Evolutionary conservation across 129 eudicot genomes (phyloP).

Genomic region (Oenanthe sinensis): DNA sequence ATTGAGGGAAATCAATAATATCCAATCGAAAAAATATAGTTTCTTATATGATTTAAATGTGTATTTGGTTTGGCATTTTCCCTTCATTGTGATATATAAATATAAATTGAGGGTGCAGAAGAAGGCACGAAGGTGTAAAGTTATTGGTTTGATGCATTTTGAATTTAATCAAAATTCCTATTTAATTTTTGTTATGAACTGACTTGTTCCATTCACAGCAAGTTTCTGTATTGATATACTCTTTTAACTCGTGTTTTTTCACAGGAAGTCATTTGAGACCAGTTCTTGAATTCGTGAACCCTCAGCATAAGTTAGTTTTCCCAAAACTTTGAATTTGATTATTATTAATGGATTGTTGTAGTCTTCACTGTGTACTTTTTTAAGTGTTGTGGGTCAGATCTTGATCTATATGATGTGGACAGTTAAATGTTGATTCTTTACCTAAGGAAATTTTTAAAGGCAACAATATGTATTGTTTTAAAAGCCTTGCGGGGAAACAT

Average conservation of each 20-base stretch:
- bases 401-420: background rate
- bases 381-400: background rate
- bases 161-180: no score
- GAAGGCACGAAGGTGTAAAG: background rate
- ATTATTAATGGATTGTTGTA: slow-evolving; percentile 4
- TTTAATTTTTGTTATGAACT: no score
- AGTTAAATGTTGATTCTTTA: background rate
- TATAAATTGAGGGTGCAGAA: background rate
- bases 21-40: background rate
- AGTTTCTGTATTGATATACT: background rate
- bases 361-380: background rate
- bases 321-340: slow-evolving; percentile 14
- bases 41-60: background rate
- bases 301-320: slow-evolving; percentile 77
- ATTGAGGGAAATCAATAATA: background rate
- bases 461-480: background rate
- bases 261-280: slow-evolving; percentile 56
- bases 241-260: slow-evolving; percentile 6
- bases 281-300: slow-evolving; percentile 65
- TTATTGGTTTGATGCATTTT: background rate
- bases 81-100: background rate
- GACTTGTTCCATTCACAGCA: background rate
- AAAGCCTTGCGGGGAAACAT: background rate
- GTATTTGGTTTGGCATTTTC: background rate
- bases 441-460: background rate